A percentile compares a stretch with the other conserved stretches of the same genome.
Conservation (phyloP, 1,284 basidiomycete species). For the Marasmius fiardii region DNA sequence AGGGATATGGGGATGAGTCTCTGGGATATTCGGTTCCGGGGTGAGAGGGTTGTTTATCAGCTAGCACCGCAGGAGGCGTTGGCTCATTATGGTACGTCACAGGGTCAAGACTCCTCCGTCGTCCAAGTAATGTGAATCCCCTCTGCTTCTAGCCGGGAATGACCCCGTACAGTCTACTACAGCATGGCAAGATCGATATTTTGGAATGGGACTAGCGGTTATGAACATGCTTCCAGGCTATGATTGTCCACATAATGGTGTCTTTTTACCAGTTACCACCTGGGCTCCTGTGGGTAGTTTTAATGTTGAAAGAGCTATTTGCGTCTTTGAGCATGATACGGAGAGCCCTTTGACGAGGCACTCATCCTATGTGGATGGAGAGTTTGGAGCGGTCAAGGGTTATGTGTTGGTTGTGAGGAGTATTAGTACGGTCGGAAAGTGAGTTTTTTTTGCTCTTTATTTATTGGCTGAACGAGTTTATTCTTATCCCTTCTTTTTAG, state of each 20-base stretch:
- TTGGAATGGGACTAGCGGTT: slow-evolving; percentile 58
- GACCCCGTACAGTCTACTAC: slow-evolving; percentile 64
- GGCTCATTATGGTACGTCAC: slow-evolving; percentile 56
- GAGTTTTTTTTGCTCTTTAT: slow-evolving; percentile 27
- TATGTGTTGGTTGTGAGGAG: slow-evolving; percentile 56
- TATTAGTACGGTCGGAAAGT: slow-evolving; percentile 63
- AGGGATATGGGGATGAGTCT: slow-evolving; percentile 65
- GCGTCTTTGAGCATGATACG: slow-evolving; percentile 62
- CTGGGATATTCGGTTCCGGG: slow-evolving; percentile 63
- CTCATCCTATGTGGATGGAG: slow-evolving; percentile 44
- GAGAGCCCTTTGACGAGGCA: slow-evolving; percentile 59
- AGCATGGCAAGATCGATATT: slow-evolving; percentile 64
- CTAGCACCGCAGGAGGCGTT: slow-evolving; percentile 58
- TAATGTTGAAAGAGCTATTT: slow-evolving; percentile 50
- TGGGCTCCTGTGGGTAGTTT: slow-evolving; percentile 41
- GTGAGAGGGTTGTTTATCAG: slow-evolving; percentile 66
- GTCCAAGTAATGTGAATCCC: not conserved
- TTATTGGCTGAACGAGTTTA: no score
- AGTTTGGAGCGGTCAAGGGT: slow-evolving; percentile 57
- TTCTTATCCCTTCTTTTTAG: no score
- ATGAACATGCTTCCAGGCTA: slow-evolving; percentile 59
- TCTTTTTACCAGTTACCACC: slow-evolving; percentile 56
- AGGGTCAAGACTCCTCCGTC: slow-evolving; percentile 5
- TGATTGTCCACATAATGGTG: slow-evolving; percentile 62
- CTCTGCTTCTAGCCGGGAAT: slow-evolving; percentile 42